Base-by-base conservation (phyloP, 148 eudicot genomes). In the Cornus controversa region DNA sequence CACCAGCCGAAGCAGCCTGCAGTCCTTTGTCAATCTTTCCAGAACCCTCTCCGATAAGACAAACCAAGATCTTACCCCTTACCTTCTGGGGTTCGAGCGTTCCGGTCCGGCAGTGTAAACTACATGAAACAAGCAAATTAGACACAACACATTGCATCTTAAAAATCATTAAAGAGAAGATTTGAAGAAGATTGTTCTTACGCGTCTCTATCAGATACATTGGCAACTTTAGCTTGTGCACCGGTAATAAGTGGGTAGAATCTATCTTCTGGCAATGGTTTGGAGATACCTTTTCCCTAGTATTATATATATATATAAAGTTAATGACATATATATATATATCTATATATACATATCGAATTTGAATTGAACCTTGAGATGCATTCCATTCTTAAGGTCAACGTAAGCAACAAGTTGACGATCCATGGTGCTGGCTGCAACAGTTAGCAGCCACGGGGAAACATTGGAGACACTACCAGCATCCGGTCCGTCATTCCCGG, bases 361-460 rank as follows among this genome's bases (percentile, higher is more conserved):
- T 40, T 54, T 42, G 27, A 34, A 82, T 40, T 40, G 45, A 40
- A 66, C 8, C 91, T 84, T 78, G 66, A 80, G 71, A 3, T 40
- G n/a, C 25, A 68, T 11, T 16, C 91, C 91, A 68, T 80, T 84
- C 11, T n/a, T 47, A 42, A 91, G 85, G 10, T 71, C 27, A 75
- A 78, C 89, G 64, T 20, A 78, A 64, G 87, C 65, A 23, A 64
- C 77, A 34, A 89, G 83, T 77, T 86, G 77, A 0, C 95, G 83
- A 37, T 87, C 91, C 66, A 85, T 58, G 31, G 91, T 91, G 71
- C 87, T 86, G 5, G 95, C 95, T 2, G 77, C 95, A 29, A 91
- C 91, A n/a, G 95, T 91, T n/a, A 89, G 8, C 5, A 40, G 45
- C 45, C 95, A 91, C 0, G 95, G 95, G 0, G 92, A 85, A 18